phyloP scores from a whole-genome alignment of 768 basidiomycete species.

The Auricularia sp. region DNA sequence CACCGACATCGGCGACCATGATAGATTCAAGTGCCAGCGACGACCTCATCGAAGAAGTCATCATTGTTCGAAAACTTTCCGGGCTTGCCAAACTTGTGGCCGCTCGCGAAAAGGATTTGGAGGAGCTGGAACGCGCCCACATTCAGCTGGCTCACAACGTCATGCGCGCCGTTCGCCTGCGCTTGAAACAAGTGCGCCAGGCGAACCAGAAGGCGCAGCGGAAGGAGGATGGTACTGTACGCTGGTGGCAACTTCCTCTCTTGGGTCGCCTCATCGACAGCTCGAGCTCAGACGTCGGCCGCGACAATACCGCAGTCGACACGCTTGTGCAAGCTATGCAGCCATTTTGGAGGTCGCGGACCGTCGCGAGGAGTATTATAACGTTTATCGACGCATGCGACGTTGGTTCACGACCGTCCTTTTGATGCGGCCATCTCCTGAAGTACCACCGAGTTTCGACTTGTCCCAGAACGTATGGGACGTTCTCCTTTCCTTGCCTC shows the following conservation, averaged over 20 bases:
- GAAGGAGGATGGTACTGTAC: neutral
- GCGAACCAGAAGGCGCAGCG: neutral
- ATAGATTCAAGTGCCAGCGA: neutral
- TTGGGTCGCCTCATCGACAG: neutral
- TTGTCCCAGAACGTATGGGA: neutral
- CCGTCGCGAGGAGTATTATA: neutral
- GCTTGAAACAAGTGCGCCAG: neutral
- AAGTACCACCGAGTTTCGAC: neutral
- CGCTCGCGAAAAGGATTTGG: neutral
- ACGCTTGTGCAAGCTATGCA: neutral
- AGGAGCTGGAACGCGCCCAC: neutral
- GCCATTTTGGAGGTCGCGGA: neutral
- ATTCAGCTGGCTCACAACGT: neutral
- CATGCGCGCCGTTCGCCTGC: neutral
- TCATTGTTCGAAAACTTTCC: neutral
- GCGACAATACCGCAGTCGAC: neutral
- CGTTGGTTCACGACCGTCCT: neutral
- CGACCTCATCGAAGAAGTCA: neutral
- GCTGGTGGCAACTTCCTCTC: neutral
- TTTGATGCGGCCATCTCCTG: neutral
- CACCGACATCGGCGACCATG: neutral
- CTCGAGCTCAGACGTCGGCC: neutral
- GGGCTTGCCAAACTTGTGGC: neutral
- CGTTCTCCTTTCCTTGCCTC: neutral
- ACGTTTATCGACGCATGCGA: neutral